These are phyloP conservation scores for Roridomyces roridus DNA, from an alignment of 768 basidiomycete genomes.

Conservation along the genomic window DNA sequence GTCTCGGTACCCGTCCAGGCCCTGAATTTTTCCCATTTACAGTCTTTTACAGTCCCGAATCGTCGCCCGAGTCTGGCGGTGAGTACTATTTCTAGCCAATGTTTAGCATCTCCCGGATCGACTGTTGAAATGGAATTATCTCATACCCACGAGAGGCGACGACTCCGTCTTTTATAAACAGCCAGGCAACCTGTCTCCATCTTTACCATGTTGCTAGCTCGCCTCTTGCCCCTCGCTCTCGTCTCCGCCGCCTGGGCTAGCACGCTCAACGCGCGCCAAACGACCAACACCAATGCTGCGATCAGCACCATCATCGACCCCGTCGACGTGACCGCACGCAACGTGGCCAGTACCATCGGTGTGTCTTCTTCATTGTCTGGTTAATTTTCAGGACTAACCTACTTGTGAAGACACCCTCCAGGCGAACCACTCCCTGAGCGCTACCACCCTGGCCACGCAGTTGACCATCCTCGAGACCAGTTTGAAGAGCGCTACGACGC, in stretches of 20 bases:
- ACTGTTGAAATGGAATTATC: no score
- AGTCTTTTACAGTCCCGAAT: background rate
- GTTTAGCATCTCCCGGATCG: background rate
- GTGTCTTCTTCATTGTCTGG: conserved; percentile 1
- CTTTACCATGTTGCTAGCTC: conserved; percentile 40
- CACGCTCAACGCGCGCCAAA: conserved; percentile 35
- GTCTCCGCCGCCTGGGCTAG: conserved; percentile 35
- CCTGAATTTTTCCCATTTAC: conserved; percentile 1
- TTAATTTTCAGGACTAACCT: background rate
- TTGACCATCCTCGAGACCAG: conserved; percentile 33
- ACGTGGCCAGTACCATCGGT: conserved; percentile 34
- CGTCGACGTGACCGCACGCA: conserved; percentile 30
- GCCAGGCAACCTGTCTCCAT: no score
- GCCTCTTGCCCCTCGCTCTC: conserved; percentile 35
- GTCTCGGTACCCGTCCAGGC: no score
- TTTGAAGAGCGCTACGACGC: conserved; percentile 30
- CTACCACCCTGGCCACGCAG: conserved; percentile 35
- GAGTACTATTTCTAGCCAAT: conserved; percentile 14
- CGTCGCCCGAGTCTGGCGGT: background rate
- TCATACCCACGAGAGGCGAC: no score
- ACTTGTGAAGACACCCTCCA: conserved; percentile 28
- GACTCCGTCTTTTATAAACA: conserved; percentile 10
- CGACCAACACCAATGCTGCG: conserved; percentile 39
- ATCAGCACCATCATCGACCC: conserved; percentile 34
- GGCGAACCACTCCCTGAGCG: conserved; percentile 36